Evolutionary conservation across 169 alveolate genomes (phyloP), one percentile per base, ranked within the genome.

Genomic region (Amoebophrya sp.): DNA sequence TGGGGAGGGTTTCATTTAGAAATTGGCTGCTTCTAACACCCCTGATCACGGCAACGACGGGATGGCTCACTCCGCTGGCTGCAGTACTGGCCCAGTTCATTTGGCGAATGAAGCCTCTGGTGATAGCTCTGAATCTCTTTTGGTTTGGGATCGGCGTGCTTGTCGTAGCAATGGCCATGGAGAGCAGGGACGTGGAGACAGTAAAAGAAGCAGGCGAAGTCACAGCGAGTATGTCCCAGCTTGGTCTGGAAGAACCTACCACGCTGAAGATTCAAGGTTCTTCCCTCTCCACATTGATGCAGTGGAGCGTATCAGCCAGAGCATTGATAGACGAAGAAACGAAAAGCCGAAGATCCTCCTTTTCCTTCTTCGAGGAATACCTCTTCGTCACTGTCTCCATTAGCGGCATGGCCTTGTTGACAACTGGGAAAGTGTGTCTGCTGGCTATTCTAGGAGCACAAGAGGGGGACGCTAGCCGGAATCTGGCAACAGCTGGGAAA

Each of bases 61-160:
- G 83, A 29, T 65, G 83, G 83, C 83, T 65, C 83, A 65, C 83
- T 6, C 83, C 83, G 39, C n/a, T 65, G 39, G 83, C 83, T 10
- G 83, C n/a, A 1, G 83, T 36, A 6, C 33, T 18, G 83, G 83
- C 83, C 83, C 26, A 65, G 39, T 12, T 1, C 38, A 26, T 1
- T 18, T 65, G n/a, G 39, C 33, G 33, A 36, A 1, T 29, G 36
- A 6, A 10, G 2, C 18, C 38, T 12, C 10, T 65, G 33, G 39
- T 29, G 12, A 26, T 26, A 6, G 33, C 26, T 36, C 38, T 36
- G 83, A 65, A 1, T 0, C 36, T 26, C 10, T 65, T 26, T 18
- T 65, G 83, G 83, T 18, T 65, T 1, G 18, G 3, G 2, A 36
- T 65, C 33, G 83, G 83, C 33, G 12, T 29, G 36, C n/a, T 65